A percentile compares a stretch with the other conserved stretches of the same genome.
Conservation (phyloP, 169 alveolate species). For the Plasmodium chabaudi region DNA sequence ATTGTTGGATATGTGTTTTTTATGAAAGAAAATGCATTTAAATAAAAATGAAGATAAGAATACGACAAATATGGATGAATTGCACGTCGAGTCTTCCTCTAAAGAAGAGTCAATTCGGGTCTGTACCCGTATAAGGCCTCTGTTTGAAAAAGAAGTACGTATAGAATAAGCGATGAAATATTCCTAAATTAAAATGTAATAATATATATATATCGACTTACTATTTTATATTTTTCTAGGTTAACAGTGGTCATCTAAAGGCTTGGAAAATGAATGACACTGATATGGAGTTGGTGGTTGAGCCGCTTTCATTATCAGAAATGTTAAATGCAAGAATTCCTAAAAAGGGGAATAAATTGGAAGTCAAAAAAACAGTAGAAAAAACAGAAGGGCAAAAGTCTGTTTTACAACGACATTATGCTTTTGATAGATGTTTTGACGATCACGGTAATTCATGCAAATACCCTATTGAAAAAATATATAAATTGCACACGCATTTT, state of each 20-base stretch:
- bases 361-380: conserved; percentile 76
- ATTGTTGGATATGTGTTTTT: neutral
- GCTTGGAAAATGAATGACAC: conserved; percentile 84
- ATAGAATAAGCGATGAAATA: neutral
- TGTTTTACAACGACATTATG: conserved; percentile 81
- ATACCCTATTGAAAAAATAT: neutral
- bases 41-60: conserved; percentile 63
- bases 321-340: conserved; percentile 78
- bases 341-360: conserved; percentile 75
- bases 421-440: conserved; percentile 85
- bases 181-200: neutral
- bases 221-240: conserved; percentile 45
- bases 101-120: conserved; percentile 85
- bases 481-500: neutral
- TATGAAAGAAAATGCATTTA: conserved; percentile 48
- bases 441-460: conserved; percentile 77
- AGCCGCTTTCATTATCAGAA: conserved; percentile 83
- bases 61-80: conserved; percentile 40
- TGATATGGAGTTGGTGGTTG: conserved; percentile 81
- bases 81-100: conserved; percentile 77
- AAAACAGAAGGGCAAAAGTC: conserved; percentile 85
- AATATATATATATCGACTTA: neutral
- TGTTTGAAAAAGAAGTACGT: conserved; percentile 84
- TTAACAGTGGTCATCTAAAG: conserved; percentile 81
- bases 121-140: conserved; percentile 86